Evolutionary conservation across 306 rosid species (phyloP), one percentile per base, ranked within the genome.

Genomic region (Trifolium pratense): DNA sequence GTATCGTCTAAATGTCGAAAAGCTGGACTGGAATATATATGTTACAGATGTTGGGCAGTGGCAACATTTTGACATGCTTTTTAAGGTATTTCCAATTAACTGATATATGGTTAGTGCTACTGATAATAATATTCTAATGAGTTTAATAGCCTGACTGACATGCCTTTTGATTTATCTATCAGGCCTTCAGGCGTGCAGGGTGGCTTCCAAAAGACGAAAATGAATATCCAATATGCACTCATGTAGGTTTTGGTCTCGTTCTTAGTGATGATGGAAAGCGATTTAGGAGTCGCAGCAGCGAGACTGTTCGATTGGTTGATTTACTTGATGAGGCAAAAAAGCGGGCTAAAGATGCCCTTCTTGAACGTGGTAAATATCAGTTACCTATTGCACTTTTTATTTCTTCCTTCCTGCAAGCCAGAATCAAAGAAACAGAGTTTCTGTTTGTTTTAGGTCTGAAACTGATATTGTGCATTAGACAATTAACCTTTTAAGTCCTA

Each of bases 261-360:
- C 90, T 84, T 60, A 97, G 98, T 43, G n/a, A n/a, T n/a, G 98
- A 93, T 77, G 94, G 96, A 49, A 93, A 89, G 74, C 89, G 94
- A 43, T 93, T 93, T 66, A 87, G 96, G 5, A 93, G 91, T 68
- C 88, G 97, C n/a, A 84, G 84, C 81, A 82, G 85, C 18, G 97
- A 93, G 93, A 65, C 70, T 37, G 70, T 65, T 65, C 52, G 70
- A 65, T 65, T 65, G 52, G 70, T 65, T 65, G 70, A 91, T 80
- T 85, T 93, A 76, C 98, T 93, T 52, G 97, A 93, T 70, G 98
- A 93, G 81, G 98, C 98, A 71, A 93, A 93, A 92, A 84, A 4
- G 71, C 96, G 94, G 66, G 82, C 94, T 83, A 91, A 88, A 81
- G 21, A 76, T 42, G 83, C 91, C 65, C 82, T 93, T 46, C 74